Evolutionary conservation across 768 basidiomycete genomes (phyloP), one percentile per base, ranked within the genome.

Genomic region (Xerocomellus amylosporus): DNA sequence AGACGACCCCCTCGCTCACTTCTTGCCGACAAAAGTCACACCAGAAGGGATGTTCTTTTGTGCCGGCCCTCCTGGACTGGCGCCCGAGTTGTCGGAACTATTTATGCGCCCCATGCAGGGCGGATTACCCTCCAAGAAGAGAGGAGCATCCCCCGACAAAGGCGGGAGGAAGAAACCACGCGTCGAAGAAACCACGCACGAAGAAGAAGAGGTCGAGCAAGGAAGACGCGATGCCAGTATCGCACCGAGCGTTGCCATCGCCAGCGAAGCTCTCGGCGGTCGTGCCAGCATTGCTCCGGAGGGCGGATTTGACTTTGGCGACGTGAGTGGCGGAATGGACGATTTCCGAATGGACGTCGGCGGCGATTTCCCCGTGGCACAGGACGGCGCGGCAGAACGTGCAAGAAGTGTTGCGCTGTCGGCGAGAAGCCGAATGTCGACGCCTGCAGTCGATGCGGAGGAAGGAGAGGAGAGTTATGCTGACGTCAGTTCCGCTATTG

Each of bases 1-100:
- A 26, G 83, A 87, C 10, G 90, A 97, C 63, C 94, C 93, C 22
- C 71, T 90, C 5, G 76, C 85, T 8, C 86, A 93, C 69, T 98
- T 93, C 75, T 73, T 97, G 44, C 93, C 95, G 10, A 90, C 87
- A 3, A 85, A 85, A 59, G 74, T 77, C n/a, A 88, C 85, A 2
- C 77, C 82, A 15, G 78, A 83, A n/a, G 86, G 86, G 26, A 82
- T 79, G 3, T 87, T 87, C 64, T 87, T 95, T 71, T 90, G 81
- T 63, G 88, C 87, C 42, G 93, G 88, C 0, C 94, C 95, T 12
- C 88, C 89, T 13, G 91, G 91, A 9, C 71, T 95, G 46, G 83
- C 85, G 0, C 86, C 88, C 0, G 92, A 96, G 68, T 76, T 99
- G 20, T 80, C 82, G 2, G 83, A 88, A 49, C 73, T 99, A 51